A percentile compares a stretch with the other conserved stretches of the same genome.
Conservation (phyloP, 208 protist genomes). For the Blastocrithidia nonstop region DNA sequence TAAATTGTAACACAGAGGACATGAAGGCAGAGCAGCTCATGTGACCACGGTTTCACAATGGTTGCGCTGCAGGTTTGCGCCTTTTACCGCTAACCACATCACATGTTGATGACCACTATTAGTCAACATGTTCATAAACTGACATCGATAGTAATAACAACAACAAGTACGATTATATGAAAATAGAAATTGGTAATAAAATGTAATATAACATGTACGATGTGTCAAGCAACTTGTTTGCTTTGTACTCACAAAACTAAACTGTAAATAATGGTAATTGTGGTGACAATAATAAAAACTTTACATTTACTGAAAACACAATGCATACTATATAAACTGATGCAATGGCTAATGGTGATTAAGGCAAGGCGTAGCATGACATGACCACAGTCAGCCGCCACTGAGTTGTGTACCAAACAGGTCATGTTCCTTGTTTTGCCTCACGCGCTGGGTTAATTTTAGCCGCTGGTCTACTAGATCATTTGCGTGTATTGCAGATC, state of each 20-base stretch:
- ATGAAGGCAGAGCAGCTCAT: constrained; percentile 15
- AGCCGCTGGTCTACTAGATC: constrained; percentile 58
- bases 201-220: too few species aligned
- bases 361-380: too few species aligned
- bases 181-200: background rate
- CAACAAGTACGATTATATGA: background rate
- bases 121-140: too few species aligned
- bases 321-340: too few species aligned
- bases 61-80: constrained; percentile 63
- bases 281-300: too few species aligned
- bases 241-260: too few species aligned
- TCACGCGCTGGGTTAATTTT: constrained; percentile 54
- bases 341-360: too few species aligned
- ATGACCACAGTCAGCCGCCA: constrained; percentile 44
- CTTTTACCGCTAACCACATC: constrained; percentile 42
- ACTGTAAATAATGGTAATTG: too few species aligned
- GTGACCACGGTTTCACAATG: constrained; percentile 78
- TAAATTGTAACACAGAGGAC: constrained; percentile 37
- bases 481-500: constrained; percentile 62
- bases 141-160: background rate
- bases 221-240: too few species aligned
- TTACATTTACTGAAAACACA: too few species aligned
- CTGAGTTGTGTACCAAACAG: constrained; percentile 82
- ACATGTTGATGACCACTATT: background rate
- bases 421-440: constrained; percentile 31